Base-by-base conservation (phyloP, 2,329 filamentous ascomycete species). In the Endothia cerciana region DNA sequence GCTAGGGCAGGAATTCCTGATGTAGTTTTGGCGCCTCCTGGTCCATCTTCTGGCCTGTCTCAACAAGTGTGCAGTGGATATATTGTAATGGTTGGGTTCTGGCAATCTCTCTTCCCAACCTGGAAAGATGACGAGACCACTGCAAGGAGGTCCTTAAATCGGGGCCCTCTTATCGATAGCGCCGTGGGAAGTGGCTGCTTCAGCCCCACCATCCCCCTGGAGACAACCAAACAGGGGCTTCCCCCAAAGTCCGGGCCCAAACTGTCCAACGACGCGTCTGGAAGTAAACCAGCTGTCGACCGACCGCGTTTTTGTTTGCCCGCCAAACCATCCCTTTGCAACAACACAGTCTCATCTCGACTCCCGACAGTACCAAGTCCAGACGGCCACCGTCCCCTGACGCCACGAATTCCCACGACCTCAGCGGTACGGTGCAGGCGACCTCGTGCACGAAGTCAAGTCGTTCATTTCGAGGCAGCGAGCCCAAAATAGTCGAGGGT, bases 251-350 rank as follows among this genome's bases (percentile, higher is more conserved):
- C 8, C 28, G 7, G 45, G 33, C 33, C 60, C 33, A 36, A 25
- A 11, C 25, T 11, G 33, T 41, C 60, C 60, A 61, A 53, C 60
- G 60, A 62, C 60, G 60, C 60, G 60, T 62, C 60, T 51, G 38
- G 36, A 62, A 53, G 60, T 55, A 53, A 62, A 62, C 60, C 60
- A 62, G 36, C 22, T 53, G 30, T 40, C 33, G 6, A 38, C 40
- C 55, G 28, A 55, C 30, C 60, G 60, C 60, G 60, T 62, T 25
- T 40, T 38, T 41, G 60, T 62, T 28, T 41, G 36, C 36, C 30
- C 47, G n/a, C 17, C 47, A 33, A 62, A 30, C 22, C 45, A 43
- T 41, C 47, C 25, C 58, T 41, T 36, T 38, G 28, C n/a, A 33
- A 19, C 25, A 58, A 22, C 58, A 49, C 22, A 28, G 25, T 40